These are phyloP conservation scores for Aureobasidium vineae DNA, from an alignment of 2,329 filamentous ascomycete species.

Conservation along the genomic window DNA sequence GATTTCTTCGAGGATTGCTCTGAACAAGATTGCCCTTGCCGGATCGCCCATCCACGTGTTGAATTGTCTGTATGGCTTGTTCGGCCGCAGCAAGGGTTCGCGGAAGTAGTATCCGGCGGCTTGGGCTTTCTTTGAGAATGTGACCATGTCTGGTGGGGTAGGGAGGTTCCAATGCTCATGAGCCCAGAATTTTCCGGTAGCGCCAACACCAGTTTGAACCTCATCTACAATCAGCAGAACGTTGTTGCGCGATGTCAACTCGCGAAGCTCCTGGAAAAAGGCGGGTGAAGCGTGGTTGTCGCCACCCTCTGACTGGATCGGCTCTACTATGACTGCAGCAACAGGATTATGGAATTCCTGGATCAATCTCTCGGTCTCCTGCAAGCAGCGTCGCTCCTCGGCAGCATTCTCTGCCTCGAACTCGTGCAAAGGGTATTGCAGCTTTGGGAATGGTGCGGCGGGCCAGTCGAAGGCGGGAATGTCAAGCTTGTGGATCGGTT, in stretches of 20 bases:
- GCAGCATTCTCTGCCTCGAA: slow-evolving; percentile 38
- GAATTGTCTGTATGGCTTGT: slow-evolving; percentile 90
- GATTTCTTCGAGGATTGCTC: slow-evolving; percentile 76
- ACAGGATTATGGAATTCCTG: slow-evolving; percentile 62
- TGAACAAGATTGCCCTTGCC: slow-evolving; percentile 74
- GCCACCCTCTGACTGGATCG: slow-evolving; percentile 86
- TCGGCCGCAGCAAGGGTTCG: slow-evolving; percentile 72
- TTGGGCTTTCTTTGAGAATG: slow-evolving; percentile 91
- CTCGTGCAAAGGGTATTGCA: slow-evolving; percentile 85
- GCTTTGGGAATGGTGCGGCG: slow-evolving; percentile 76
- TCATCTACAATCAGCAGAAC: slow-evolving; percentile 87
- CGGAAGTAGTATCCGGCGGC: slow-evolving; percentile 87
- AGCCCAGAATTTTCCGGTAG: slow-evolving; percentile 90
- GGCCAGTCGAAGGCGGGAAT: slow-evolving; percentile 94
- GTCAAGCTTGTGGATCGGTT: slow-evolving; percentile 89
- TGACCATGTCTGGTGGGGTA: slow-evolving; percentile 85
- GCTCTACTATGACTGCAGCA: slow-evolving; percentile 78
- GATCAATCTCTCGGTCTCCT: slow-evolving; percentile 62
- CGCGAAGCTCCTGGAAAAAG: slow-evolving; percentile 80
- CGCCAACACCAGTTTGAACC: slow-evolving; percentile 86
- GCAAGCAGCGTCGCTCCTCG: slow-evolving; percentile 58
- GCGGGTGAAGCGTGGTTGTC: slow-evolving; percentile 84
- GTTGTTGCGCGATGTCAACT: slow-evolving; percentile 69
- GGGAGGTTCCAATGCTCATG: slow-evolving; percentile 86
- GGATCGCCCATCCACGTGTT: slow-evolving; percentile 97